Percentiles rank a stretch among this genome's conserved stretches.
phyloP scores from a whole-genome alignment of 306 rosid genomes.

The Prunus dulcis region DNA sequence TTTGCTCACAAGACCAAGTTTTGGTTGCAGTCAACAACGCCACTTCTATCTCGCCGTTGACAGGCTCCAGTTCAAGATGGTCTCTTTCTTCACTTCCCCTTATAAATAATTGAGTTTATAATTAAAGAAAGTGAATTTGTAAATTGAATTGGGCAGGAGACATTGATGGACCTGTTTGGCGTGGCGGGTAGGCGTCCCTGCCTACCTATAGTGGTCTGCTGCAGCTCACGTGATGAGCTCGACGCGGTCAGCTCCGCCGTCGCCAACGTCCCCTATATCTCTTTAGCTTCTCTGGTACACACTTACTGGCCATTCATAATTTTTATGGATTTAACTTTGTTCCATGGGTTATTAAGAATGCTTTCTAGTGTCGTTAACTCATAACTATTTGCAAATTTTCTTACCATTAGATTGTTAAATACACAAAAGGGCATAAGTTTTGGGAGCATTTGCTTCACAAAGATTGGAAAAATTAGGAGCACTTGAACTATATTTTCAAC shows the following conservation, averaged over 20 bases:
- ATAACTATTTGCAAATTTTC: too few species aligned
- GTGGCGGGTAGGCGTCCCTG: conserved; percentile 66
- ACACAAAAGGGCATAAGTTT: background rate
- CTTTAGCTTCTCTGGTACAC: conserved; percentile 59
- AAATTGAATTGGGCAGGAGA: conserved; percentile 45
- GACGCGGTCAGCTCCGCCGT: conserved; percentile 72
- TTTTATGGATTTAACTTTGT: background rate
- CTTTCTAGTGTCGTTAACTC: too few species aligned
- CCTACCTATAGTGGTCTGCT: conserved; percentile 68
- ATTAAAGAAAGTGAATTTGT: background rate
- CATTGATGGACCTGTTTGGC: conserved; percentile 64
- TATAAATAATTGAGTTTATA: background rate
- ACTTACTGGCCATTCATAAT: background rate
- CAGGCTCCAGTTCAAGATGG: conserved; percentile 79
- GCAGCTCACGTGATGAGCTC: conserved; percentile 86
- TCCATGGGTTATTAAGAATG: background rate
- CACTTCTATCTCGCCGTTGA: conserved; percentile 88
- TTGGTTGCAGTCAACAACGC: conserved; percentile 52
- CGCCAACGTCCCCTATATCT: conserved; percentile 55
- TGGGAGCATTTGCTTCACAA: too few species aligned
- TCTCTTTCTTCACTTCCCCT: conserved; percentile 10
- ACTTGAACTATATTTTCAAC: too few species aligned
- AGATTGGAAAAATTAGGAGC: too few species aligned
- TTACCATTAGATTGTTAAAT: background rate
- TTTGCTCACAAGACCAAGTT: background rate